These are phyloP conservation scores for Wickerhamiella galacta DNA, from an alignment of 805 yeast genomes.

Conservation along the genomic window DNA sequence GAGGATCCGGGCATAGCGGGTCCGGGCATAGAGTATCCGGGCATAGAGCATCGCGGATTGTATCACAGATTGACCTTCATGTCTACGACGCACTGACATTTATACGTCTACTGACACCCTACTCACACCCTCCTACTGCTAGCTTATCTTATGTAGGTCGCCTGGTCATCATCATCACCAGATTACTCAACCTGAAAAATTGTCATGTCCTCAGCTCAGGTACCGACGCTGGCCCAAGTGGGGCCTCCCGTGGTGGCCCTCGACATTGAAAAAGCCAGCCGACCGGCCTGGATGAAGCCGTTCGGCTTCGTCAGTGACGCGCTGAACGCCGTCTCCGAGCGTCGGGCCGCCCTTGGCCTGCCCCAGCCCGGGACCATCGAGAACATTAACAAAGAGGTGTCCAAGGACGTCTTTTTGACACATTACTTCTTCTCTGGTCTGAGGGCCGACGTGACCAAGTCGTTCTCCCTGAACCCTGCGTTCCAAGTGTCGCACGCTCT, in stretches of 20 bases:
- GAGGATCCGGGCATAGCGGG: too few species aligned
- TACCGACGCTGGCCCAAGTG: background rate
- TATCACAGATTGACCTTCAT: too few species aligned
- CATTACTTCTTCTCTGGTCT: slow-evolving; percentile 89
- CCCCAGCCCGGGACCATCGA: slow-evolving; percentile 90
- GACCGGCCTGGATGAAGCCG: slow-evolving; percentile 2
- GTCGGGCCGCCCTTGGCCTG: slow-evolving; percentile 67
- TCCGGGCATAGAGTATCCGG: too few species aligned
- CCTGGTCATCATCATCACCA: too few species aligned
- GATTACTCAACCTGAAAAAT: too few species aligned
- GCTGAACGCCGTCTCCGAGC: slow-evolving; percentile 26
- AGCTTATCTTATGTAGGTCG: too few species aligned
- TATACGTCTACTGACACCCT: too few species aligned
- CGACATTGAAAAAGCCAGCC: too few species aligned
- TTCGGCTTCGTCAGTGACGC: slow-evolving; percentile 1
- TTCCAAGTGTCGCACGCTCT: slow-evolving; percentile 95
- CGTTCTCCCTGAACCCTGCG: slow-evolving; percentile 77
- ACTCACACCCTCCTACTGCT: too few species aligned
- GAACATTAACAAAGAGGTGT: slow-evolving; percentile 81
- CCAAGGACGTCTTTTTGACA: slow-evolving; percentile 78
- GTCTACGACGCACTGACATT: too few species aligned
- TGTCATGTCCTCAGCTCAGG: slow-evolving; percentile 1
- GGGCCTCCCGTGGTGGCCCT: slow-evolving; percentile 4
- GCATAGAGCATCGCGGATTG: too few species aligned
- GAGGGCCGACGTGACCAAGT: slow-evolving; percentile 90